Evolutionary conservation across 345 rosid genomes (phyloP).

Genomic region (Corymbia maculata): DNA sequence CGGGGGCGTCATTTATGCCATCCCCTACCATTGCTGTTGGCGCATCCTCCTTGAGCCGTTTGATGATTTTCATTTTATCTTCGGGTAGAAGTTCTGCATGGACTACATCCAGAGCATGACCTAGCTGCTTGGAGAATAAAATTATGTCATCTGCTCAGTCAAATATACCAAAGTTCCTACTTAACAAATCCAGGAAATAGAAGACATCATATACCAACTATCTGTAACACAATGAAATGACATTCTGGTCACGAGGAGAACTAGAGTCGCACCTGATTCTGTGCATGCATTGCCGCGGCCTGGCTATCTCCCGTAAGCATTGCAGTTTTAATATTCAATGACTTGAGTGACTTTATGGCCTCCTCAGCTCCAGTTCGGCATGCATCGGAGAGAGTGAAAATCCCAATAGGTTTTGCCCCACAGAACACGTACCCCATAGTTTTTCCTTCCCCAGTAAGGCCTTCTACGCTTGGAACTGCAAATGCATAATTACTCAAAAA

Average conservation of each 20-base stretch:
- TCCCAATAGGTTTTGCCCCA: slow-evolving; percentile 30
- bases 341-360: slow-evolving; percentile 52
- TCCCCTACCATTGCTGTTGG: slow-evolving; percentile 82
- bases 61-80: slow-evolving; percentile 51
- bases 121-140: slow-evolving; percentile 36
- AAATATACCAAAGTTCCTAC: background rate
- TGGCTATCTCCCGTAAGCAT: slow-evolving; percentile 89
- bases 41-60: slow-evolving; percentile 44
- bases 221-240: background rate
- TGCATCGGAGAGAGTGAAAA: slow-evolving; percentile 65
- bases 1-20: slow-evolving; percentile 91
- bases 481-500: background rate
- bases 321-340: slow-evolving; percentile 39
- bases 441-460: slow-evolving; percentile 29
- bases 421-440: slow-evolving; percentile 54
- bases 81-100: slow-evolving; percentile 74
- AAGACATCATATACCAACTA: background rate
- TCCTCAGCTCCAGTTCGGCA: slow-evolving; percentile 68
- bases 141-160: background rate
- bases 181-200: background rate
- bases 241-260: background rate
- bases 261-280: slow-evolving; percentile 50
- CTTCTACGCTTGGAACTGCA: slow-evolving; percentile 28
- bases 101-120: slow-evolving; percentile 43
- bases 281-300: slow-evolving; percentile 58